Evolutionary conservation across 2,329 filamentous ascomycete species (phyloP).

Genomic region (Aureobasidium vineae): DNA sequence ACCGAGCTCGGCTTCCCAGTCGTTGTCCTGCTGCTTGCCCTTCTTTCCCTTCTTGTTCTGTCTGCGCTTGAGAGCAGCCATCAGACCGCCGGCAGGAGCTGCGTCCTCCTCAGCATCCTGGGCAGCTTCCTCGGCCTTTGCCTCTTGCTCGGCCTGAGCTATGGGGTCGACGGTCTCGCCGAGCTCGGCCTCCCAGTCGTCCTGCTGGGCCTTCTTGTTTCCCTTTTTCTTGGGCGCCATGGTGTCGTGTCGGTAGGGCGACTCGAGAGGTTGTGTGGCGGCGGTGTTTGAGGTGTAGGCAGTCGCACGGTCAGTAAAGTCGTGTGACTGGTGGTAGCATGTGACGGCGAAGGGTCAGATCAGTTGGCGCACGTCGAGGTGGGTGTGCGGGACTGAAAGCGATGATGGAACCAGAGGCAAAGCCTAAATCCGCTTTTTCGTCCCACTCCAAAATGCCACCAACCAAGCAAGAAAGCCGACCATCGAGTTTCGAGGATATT

Average conservation of each 20-base stretch:
- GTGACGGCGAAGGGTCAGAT: slow-evolving; percentile 3
- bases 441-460: not conserved
- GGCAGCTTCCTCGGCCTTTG: slow-evolving; percentile 48
- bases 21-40: slow-evolving; percentile 70
- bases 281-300: not conserved
- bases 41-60: slow-evolving; percentile 84
- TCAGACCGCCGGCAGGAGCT: slow-evolving; percentile 49
- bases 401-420: slow-evolving; percentile 18
- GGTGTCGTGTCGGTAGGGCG: slow-evolving; percentile 33
- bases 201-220: slow-evolving; percentile 75
- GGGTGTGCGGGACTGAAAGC: not conserved
- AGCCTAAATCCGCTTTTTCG: slow-evolving; percentile 1
- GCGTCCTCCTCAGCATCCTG: slow-evolving; percentile 52
- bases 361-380: slow-evolving; percentile 2
- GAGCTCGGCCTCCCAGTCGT: slow-evolving; percentile 93
- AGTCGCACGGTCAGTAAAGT: slow-evolving; percentile 26
- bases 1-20: slow-evolving; percentile 67
- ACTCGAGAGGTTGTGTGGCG: not conserved
- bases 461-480: not conserved
- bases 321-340: slow-evolving; percentile 14
- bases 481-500: not conserved
- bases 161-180: slow-evolving; percentile 71
- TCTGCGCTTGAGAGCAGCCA: slow-evolving; percentile 55
- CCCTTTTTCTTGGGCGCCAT: slow-evolving; percentile 98
- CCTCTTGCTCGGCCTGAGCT: slow-evolving; percentile 49